A percentile compares a stretch with the other conserved stretches of the same genome.
Conservation (phyloP, 345 rosid genomes). For the Citrus cavaleriei region DNA sequence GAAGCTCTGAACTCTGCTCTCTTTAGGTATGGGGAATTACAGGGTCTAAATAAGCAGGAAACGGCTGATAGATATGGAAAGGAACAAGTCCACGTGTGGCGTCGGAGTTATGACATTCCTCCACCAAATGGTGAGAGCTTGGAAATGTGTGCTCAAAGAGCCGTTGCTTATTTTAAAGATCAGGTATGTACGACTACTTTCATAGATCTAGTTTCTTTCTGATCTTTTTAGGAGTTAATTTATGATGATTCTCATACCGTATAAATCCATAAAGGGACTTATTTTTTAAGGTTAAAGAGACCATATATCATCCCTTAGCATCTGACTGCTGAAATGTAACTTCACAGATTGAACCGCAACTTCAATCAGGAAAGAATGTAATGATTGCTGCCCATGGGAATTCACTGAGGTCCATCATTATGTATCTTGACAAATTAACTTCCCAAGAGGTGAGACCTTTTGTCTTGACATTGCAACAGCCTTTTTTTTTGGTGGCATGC, state of each 20-base stretch:
- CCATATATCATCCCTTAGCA: neutral
- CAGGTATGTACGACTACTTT: slow-evolving; percentile 28
- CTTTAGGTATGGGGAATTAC: slow-evolving; percentile 90
- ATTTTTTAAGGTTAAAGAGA: neutral
- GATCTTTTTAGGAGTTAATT: neutral
- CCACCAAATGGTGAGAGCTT: slow-evolving; percentile 98
- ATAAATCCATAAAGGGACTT: neutral
- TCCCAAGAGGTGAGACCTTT: slow-evolving; percentile 74
- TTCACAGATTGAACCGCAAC: slow-evolving; percentile 83
- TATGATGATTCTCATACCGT: neutral
- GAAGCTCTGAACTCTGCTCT: slow-evolving; percentile 3
- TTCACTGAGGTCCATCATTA: slow-evolving; percentile 87
- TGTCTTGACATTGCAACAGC: neutral
- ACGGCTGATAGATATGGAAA: slow-evolving; percentile 93
- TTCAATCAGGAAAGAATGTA: slow-evolving; percentile 72
- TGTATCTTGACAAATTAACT: slow-evolving; percentile 95
- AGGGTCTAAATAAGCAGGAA: slow-evolving; percentile 94
- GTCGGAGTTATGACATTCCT: slow-evolving; percentile 92
- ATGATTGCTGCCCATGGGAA: slow-evolving; percentile 98
- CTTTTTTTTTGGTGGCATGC: neutral
- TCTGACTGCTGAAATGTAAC: slow-evolving; percentile 11
- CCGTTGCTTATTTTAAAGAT: slow-evolving; percentile 66
- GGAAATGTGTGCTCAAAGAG: slow-evolving; percentile 98
- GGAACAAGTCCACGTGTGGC: slow-evolving; percentile 94
- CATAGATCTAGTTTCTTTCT: slow-evolving; percentile 2